Base-by-base conservation (phyloP, 1,284 basidiomycete species). In the Pseudozyma sp. region DNA sequence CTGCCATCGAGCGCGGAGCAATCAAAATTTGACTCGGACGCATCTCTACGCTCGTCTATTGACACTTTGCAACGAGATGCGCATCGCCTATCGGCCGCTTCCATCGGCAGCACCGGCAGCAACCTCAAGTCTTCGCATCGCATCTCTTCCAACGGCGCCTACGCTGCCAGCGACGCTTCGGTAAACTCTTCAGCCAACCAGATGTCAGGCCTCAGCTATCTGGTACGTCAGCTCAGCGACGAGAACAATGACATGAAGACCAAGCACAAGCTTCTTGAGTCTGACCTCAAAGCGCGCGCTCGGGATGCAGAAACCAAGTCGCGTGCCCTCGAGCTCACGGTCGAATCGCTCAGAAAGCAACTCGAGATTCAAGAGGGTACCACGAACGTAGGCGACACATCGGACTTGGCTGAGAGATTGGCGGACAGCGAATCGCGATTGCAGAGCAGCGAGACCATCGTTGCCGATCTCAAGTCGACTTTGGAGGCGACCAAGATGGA, bases 221-320 rank as follows among this genome's bases (percentile, higher is more conserved):
- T 97, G 77, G 90, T 96, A 31, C 91, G 93, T 80, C 92, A 94
- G 79, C 87, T 96, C 48, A 92, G 92, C 82, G 91, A 92, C 76
- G 94, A 96, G 86, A 93, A 90, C 77, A 84, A 89, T 5, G 86
- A 88, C n/a, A 85, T 90, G 10, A 86, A 88, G 21, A 90, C 92
- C 67, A 88, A 88, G 74, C 90, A 90, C 84, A 92, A 91, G 81
- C 85, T 91, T 43, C 86, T 93, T 38, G 90, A 93, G 81, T 55
- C 80, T 14, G 56, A 57, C 21, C 54, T 61, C 36, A 93, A 95
- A 86, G 92, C 93, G 73, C 88, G 88, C 66, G 86, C 92, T 36
- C 86, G 95, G 52, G 85, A 89, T 52, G 88, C 91, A n/a, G 92
- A 93, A 84, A 89, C 89, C 7, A 89, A 91, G 68, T 90, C 92